These are phyloP conservation scores for Colletotrichum tamarilloi DNA, from an alignment of 2,329 filamentous ascomycete genomes.

Conservation along the genomic window DNA sequence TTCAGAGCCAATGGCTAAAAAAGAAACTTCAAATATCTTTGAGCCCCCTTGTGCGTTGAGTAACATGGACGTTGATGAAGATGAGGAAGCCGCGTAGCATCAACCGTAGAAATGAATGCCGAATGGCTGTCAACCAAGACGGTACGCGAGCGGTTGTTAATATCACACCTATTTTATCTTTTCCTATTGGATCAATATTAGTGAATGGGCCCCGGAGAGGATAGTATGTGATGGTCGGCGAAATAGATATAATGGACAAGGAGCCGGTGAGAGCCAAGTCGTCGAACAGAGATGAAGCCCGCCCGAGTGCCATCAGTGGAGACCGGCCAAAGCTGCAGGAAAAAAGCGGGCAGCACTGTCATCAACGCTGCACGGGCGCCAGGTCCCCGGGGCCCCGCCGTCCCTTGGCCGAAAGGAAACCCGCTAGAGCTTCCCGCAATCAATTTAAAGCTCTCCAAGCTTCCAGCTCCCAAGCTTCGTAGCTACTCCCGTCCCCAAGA, in stretches of 20 bases:
- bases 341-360: background rate
- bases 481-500: background rate
- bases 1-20: background rate
- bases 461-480: background rate
- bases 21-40: background rate
- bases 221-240: background rate
- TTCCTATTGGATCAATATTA: too few relatives aligned
- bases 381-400: background rate
- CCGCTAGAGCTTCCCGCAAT: background rate
- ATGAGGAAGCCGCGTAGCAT: background rate
- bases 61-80: background rate
- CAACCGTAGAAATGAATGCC: too few relatives aligned
- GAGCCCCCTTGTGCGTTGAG: background rate
- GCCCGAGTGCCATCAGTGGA: background rate
- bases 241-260: background rate
- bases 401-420: background rate
- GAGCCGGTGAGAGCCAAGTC: too few relatives aligned
- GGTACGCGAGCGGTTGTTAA: too few relatives aligned
- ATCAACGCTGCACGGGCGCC: background rate
- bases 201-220: background rate
- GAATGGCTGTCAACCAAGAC: too few relatives aligned
- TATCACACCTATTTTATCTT: too few relatives aligned
- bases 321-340: background rate
- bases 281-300: background rate
- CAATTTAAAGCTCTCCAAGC: background rate